Evolutionary conservation across 2,329 filamentous ascomycete species (phyloP), one percentile per base, ranked within the genome.

Genomic region (Penicillium sp.): DNA sequence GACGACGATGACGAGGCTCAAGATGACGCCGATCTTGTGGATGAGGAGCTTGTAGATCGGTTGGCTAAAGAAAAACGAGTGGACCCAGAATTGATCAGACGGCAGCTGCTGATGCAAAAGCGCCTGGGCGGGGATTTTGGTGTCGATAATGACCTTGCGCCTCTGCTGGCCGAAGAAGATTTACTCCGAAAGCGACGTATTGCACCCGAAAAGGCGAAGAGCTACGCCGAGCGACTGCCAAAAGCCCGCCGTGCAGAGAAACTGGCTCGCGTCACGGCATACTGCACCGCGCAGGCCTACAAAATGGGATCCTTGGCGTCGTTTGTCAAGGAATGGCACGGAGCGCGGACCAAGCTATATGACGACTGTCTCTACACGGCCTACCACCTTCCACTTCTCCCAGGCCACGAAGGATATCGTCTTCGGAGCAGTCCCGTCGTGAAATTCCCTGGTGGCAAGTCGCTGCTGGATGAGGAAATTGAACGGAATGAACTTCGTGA

Each of bases 351-450:
- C 14, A 99, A 99, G 76, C 82, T 98, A 5, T 99, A 99, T 75
- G 95, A 99, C 73, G 95, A 99, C 74, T 99, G 95, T 70, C 80
- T 99, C 24, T 99, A 99, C 72, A 91, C 89, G 26, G 93, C 96
- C 48, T 99, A 99, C 74, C 93, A 97, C 71, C 79, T 97, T 29
- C 95, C 95, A 5, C 79, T 99, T 16, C 80, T 98, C 53, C 89
- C 91, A 2, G 95, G 93, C 1, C 86, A 82, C 47, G 92, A 96
- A 48, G 93, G 95, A 1, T 97, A 93, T 73, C 83, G 95, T 26
- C 81, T 99, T 26, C 86, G 91, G 66, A 97, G 93, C 71, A 91
- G 93, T 69, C 95, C 95, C 0, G 90, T 96, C 24, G 78, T 98
- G 52, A 96, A 96, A 76, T 96, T 90, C 46, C 93, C 93, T 0